A percentile compares a stretch with the other conserved stretches of the same genome.
Conservation (phyloP, 2,329 filamentous ascomycete species). For the Fusarium sp. region DNA sequence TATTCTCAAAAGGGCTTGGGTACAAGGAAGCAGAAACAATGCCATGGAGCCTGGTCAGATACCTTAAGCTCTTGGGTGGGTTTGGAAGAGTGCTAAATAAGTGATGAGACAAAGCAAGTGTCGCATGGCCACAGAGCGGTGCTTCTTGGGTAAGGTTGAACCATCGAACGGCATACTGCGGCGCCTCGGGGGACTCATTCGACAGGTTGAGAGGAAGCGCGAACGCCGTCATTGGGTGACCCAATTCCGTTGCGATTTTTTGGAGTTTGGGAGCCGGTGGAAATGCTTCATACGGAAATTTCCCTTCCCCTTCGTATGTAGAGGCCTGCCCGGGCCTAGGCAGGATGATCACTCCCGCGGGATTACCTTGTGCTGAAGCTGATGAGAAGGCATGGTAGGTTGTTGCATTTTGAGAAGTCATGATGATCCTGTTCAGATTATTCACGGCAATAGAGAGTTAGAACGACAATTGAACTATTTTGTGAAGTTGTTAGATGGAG, state of each 20-base stretch:
- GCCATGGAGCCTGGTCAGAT: constrained; percentile 18
- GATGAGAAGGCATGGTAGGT: constrained; percentile 16
- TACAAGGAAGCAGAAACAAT: constrained; percentile 1
- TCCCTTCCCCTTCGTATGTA: too few species aligned
- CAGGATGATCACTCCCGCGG: constrained; percentile 8
- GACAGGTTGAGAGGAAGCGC: not conserved
- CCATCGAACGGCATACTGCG: constrained; percentile 16
- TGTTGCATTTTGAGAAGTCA: not conserved
- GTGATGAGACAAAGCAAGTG: constrained; percentile 9
- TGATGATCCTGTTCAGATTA: not conserved
- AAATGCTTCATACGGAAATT: constrained; percentile 1
- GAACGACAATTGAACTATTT: too few species aligned
- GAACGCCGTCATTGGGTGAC: not conserved
- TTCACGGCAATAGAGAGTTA: not conserved
- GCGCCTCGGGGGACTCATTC: not conserved
- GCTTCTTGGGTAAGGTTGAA: constrained; percentile 17
- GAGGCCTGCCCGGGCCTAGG: fast-evolving
- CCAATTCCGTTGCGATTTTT: not conserved
- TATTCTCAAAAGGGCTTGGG: not conserved
- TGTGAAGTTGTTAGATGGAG: too few species aligned
- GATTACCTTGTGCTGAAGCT: constrained; percentile 4
- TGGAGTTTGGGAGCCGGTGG: not conserved
- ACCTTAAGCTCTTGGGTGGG: not conserved
- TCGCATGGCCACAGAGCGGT: constrained; percentile 17
- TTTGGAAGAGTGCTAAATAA: not conserved